phyloP scores from a whole-genome alignment of 2,329 filamentous ascomycete genomes.

The Periconia digitata region DNA sequence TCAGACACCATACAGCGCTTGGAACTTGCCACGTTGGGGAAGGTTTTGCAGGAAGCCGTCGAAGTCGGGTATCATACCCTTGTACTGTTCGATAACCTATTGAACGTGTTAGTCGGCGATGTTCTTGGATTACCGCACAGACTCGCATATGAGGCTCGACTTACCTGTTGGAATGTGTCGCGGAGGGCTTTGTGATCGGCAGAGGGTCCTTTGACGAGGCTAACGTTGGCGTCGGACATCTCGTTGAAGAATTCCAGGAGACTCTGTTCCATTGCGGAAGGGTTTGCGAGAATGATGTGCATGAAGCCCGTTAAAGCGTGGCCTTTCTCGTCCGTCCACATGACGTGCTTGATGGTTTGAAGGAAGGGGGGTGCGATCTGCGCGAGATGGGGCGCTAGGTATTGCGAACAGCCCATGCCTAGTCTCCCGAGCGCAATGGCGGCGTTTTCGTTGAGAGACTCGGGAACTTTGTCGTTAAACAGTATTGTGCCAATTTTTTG shows the following conservation, averaged over 20 bases:
- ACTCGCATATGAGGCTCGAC: no score
- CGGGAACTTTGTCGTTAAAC: constrained; percentile 79
- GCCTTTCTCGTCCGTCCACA: constrained; percentile 89
- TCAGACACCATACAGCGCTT: constrained; percentile 45
- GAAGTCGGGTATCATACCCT: constrained; percentile 57
- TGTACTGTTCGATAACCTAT: constrained; percentile 57
- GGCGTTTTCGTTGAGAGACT: constrained; percentile 88
- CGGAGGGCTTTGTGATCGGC: constrained; percentile 65
- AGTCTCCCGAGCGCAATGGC: constrained; percentile 89
- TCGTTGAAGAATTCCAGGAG: constrained; percentile 79
- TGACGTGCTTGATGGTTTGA: constrained; percentile 77
- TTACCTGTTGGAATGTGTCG: constrained; percentile 74
- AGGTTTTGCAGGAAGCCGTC: constrained; percentile 53
- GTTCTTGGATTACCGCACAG: not conserved
- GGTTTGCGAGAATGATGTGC: constrained; percentile 80
- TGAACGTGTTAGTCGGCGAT: constrained; percentile 18
- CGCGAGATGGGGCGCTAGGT: constrained; percentile 75
- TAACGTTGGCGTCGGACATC: constrained; percentile 70
- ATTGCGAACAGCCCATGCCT: constrained; percentile 74
- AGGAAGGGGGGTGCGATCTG: constrained; percentile 84
- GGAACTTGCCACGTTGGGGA: constrained; percentile 48
- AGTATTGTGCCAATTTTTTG: constrained; percentile 79
- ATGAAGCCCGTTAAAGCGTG: constrained; percentile 92
- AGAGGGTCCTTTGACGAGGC: constrained; percentile 60
- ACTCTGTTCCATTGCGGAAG: constrained; percentile 86